Percentiles rank a stretch among this genome's conserved stretches.
phyloP scores from a whole-genome alignment of 805 yeast genomes.

The Kurtzmaniella cleridarum region DNA sequence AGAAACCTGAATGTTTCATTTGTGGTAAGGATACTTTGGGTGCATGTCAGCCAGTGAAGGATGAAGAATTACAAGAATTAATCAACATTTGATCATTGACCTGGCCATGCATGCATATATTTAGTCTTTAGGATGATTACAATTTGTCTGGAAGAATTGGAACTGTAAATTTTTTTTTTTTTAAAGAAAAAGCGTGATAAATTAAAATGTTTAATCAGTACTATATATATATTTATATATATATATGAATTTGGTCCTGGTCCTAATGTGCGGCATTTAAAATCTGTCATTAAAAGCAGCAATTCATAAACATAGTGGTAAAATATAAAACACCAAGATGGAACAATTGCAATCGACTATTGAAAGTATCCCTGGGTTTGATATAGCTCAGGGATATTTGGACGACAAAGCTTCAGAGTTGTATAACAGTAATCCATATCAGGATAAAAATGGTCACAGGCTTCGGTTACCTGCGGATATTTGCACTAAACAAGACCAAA shows the following conservation, averaged over 20 bases:
- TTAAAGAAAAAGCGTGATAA: too few relatives aligned
- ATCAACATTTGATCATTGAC: slow-evolving; percentile 1
- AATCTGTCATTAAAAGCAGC: too few relatives aligned
- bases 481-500: slow-evolving; percentile 46
- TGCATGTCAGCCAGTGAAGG: slow-evolving; percentile 47
- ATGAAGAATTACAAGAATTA: slow-evolving; percentile 18
- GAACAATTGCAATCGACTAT: slow-evolving; percentile 20
- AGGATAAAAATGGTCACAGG: slow-evolving; percentile 54
- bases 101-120: too few relatives aligned
- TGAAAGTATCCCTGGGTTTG: slow-evolving; percentile 54
- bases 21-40: slow-evolving; percentile 63
- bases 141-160: too few relatives aligned
- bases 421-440: slow-evolving; percentile 62
- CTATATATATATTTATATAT: too few relatives aligned
- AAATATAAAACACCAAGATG: slow-evolving; percentile 9
- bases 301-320: too few relatives aligned
- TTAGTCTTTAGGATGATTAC: too few relatives aligned
- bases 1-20: slow-evolving; percentile 43
- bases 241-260: too few relatives aligned
- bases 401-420: slow-evolving; percentile 65
- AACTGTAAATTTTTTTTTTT: too few relatives aligned
- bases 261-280: too few relatives aligned
- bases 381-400: slow-evolving; percentile 49
- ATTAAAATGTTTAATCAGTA: too few relatives aligned
- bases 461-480: slow-evolving; percentile 57